Base-by-base conservation (phyloP, 805 yeast genomes). In the Lachancea meyersii region DNA sequence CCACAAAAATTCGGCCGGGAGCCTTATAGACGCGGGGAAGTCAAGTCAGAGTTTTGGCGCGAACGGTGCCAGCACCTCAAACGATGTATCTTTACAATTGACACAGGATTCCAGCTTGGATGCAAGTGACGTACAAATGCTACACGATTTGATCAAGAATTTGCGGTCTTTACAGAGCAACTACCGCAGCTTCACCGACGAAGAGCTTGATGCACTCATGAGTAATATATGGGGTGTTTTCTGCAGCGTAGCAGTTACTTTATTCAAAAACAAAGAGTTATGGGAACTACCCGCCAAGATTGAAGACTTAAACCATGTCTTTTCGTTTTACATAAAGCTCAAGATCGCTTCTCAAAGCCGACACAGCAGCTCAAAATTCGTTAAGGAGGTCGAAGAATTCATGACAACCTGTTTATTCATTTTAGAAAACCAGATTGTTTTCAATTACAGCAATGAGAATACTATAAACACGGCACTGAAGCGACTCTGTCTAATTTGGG, bases 401-500 rank as follows among this genome's bases (percentile, higher is more conserved):
- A 45, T 60, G n/a, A 54, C 57, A 2, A 54, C 64, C 1, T 60
- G 64, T 9, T 31, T 79, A 58, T 71, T 46, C 50, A 60, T 57
- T 37, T 63, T 62, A 46, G 69, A 63, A 48, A 64, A 67, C 45
- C 66, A 62, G 33, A 48, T 66, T 23, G 62, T 61, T 26, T 63
- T 60, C 46, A 55, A 58, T 31, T 62, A 58, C 27, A 52, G 50
- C 6, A 55, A 61, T 17, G 67, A 58, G 35, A 52, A 51, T n/a
- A 55, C 57, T 2, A 67, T 65, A 45, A 66, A 65, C 49, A 51
- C 65, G 37, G 57, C 67, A 7, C 48, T 58, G 31, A 62, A 57
- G 42, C 61, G 63, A 53, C 64, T 64, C 7, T 64, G 72, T 2
- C 53, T 68, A 1, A 65, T 77, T 2, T 82, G 88, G 88, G 71